phyloP scores from a whole-genome alignment of 352 stramenopile species.

The Blastocystis sp. region DNA sequence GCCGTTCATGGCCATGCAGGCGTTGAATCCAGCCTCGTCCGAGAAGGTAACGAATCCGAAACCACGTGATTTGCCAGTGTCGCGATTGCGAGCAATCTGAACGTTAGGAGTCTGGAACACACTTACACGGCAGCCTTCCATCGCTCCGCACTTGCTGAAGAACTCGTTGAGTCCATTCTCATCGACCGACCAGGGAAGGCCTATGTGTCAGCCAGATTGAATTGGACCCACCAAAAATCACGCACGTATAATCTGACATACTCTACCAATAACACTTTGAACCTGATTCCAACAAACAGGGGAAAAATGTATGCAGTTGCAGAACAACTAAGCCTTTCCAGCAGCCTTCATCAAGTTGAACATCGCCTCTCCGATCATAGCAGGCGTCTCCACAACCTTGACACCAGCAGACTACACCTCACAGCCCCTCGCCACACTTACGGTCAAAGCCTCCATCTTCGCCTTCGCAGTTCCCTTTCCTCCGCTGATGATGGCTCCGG shows the following conservation, averaged over 20 bases:
- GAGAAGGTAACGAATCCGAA: slow-evolving; percentile 27
- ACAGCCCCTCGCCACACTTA: neutral
- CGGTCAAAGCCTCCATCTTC: slow-evolving; percentile 85
- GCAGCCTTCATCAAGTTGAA: slow-evolving; percentile 78
- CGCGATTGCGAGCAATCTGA: slow-evolving; percentile 2
- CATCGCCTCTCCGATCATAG: slow-evolving; percentile 87
- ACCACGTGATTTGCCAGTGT: neutral
- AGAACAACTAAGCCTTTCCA: slow-evolving; percentile 60
- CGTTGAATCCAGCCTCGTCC: neutral
- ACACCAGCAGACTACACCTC: slow-evolving; percentile 77
- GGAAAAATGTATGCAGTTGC: too few relatives aligned
- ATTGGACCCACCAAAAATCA: slow-evolving; percentile 7
- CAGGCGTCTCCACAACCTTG: slow-evolving; percentile 85
- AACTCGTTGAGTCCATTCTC: slow-evolving; percentile 45
- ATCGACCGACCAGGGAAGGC: slow-evolving; percentile 28
- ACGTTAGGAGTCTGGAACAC: neutral
- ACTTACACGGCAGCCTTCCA: neutral
- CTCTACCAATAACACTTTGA: neutral
- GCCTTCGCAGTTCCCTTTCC: slow-evolving; percentile 89
- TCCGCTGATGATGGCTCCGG: slow-evolving; percentile 93
- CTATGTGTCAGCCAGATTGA: neutral
- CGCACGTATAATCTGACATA: slow-evolving; percentile 5
- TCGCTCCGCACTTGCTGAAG: slow-evolving; percentile 21
- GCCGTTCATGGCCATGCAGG: neutral
- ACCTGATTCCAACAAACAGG: too few relatives aligned